Evolutionary conservation across 2,329 filamentous ascomycete genomes (phyloP).

Genomic region (Chlorencoelia australis): DNA sequence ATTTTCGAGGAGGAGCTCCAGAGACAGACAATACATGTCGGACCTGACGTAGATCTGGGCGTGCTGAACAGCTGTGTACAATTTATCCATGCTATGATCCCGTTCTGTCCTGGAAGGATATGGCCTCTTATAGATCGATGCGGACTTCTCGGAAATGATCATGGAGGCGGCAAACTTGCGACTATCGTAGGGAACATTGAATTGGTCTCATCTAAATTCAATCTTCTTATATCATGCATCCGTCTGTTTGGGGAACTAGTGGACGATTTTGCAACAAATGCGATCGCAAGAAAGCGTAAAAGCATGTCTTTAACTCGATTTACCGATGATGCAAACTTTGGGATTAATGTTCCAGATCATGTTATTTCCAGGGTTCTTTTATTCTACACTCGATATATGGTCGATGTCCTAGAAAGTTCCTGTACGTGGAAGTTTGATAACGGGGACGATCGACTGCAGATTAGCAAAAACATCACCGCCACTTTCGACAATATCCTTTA

Average conservation of each 20-base stretch:
- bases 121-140: conserved; percentile 86
- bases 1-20: conserved; percentile 65
- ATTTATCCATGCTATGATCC: conserved; percentile 65
- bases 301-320: conserved; percentile 39
- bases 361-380: conserved; percentile 61
- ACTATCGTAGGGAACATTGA: conserved; percentile 76
- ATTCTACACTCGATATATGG: conserved; percentile 62
- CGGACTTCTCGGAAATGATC: conserved; percentile 66
- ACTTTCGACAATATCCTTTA: conserved; percentile 63
- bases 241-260: conserved; percentile 66
- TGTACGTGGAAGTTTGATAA: conserved; percentile 74
- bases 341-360: conserved; percentile 69
- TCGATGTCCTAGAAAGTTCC: conserved; percentile 80
- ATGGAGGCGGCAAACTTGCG: conserved; percentile 65
- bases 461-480: conserved; percentile 58
- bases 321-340: conserved; percentile 41
- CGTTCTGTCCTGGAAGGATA: conserved; percentile 67
- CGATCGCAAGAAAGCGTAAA: conserved; percentile 53
- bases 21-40: conserved; percentile 31
- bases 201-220: conserved; percentile 63
- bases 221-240: conserved; percentile 65
- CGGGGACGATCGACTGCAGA: conserved; percentile 54
- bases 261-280: conserved; percentile 61
- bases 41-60: conserved; percentile 41
- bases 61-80: conserved; percentile 63